A percentile compares a stretch with the other conserved stretches of the same genome.
These are phyloP conservation scores for Endothia cerciana DNA, from an alignment of 2,329 filamentous ascomycete genomes.

Conservation along the genomic window DNA sequence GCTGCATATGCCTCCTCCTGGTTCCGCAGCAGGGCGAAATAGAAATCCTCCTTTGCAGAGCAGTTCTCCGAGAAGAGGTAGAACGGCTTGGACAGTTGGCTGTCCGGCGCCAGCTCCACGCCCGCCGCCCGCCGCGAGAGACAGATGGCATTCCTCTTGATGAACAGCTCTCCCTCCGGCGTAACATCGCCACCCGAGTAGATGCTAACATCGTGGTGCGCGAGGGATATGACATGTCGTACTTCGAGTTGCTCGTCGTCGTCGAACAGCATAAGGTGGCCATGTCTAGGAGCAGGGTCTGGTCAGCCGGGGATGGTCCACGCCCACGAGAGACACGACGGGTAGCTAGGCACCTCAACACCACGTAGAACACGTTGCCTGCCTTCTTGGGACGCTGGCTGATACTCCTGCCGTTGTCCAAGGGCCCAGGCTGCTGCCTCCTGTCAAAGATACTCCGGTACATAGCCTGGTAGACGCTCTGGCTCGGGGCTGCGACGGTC, in stretches of 20 bases:
- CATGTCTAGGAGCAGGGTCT: slow-evolving; percentile 65
- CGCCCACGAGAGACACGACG: not conserved
- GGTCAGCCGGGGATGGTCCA: slow-evolving; percentile 26
- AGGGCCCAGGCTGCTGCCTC: slow-evolving; percentile 55
- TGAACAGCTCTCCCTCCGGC: slow-evolving; percentile 91
- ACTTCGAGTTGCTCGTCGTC: slow-evolving; percentile 95
- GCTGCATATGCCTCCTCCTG: slow-evolving; percentile 70
- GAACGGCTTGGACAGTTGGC: slow-evolving; percentile 75
- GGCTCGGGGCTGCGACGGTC: slow-evolving; percentile 78
- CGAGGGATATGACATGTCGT: slow-evolving; percentile 90
- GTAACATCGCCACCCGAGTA: slow-evolving; percentile 79
- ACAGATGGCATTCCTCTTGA: slow-evolving; percentile 90
- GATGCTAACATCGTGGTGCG: slow-evolving; percentile 83
- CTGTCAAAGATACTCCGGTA: slow-evolving; percentile 95
- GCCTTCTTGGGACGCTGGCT: slow-evolving; percentile 65
- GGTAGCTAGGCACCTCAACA: slow-evolving; percentile 72
- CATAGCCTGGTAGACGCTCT: slow-evolving; percentile 97
- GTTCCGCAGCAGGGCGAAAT: slow-evolving; percentile 86
- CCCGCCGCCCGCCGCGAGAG: slow-evolving; percentile 67
- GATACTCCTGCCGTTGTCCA: slow-evolving; percentile 52
- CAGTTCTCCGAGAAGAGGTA: slow-evolving; percentile 94
- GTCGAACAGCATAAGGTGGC: slow-evolving; percentile 96
- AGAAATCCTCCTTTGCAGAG: slow-evolving; percentile 98
- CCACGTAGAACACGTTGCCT: slow-evolving; percentile 91
- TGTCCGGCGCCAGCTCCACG: slow-evolving; percentile 59